These are phyloP conservation scores for Arthrobotrys conoides DNA, from an alignment of 2,329 filamentous ascomycete genomes.

Conservation along the genomic window DNA sequence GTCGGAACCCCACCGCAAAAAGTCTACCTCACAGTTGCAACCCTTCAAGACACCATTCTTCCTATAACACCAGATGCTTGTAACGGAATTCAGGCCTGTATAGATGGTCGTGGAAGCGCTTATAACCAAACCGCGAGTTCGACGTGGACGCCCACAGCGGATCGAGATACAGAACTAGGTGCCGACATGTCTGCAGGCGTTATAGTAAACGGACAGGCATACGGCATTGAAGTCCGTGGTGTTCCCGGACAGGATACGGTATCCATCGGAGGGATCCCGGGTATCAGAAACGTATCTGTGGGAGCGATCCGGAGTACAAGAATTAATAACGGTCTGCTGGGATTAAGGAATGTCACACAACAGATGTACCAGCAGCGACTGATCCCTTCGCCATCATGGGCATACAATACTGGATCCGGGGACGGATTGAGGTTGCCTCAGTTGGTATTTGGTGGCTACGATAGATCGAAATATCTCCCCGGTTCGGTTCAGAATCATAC, in stretches of 20 bases:
- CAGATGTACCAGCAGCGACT: constrained; percentile 50
- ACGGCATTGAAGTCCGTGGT: constrained; percentile 53
- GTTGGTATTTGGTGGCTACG: constrained; percentile 57
- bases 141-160: constrained; percentile 39
- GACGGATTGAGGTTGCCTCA: constrained; percentile 38
- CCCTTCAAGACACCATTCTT: constrained; percentile 47
- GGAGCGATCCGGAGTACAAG: constrained; percentile 42
- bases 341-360: constrained; percentile 49
- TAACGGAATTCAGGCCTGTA: constrained; percentile 29
- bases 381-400: constrained; percentile 58
- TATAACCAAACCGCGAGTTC: constrained; percentile 48
- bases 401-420: constrained; percentile 49
- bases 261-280: constrained; percentile 45
- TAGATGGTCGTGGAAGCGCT: constrained; percentile 41
- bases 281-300: constrained; percentile 38
- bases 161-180: constrained; percentile 45
- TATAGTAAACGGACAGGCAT: constrained; percentile 46
- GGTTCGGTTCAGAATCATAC: constrained; percentile 45
- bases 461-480: constrained; percentile 44
- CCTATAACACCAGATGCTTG: constrained; percentile 58
- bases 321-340: constrained; percentile 55
- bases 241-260: constrained; percentile 38
- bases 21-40: constrained; percentile 57
- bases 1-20: constrained; percentile 52
- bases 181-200: constrained; percentile 52